phyloP scores from a whole-genome alignment of 2,329 filamentous ascomycete genomes.

The Aspergillus floridensis region DNA sequence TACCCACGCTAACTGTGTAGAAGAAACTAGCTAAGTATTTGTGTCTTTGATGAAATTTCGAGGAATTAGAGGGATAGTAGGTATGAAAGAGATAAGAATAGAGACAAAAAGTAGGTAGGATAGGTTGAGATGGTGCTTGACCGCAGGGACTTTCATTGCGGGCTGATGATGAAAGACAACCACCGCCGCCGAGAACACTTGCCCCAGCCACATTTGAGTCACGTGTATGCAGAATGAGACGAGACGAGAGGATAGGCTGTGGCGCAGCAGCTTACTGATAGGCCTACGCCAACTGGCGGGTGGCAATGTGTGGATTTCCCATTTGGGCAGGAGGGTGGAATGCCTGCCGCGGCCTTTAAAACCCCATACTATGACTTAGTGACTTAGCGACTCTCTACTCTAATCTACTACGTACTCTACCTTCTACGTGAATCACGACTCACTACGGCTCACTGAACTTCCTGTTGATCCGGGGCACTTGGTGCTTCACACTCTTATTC shows the following conservation, averaged over 20 bases:
- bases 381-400: too few species aligned
- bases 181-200: conserved; percentile 8
- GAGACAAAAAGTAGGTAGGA: conserved; percentile 5
- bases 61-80: neutral
- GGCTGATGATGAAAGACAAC: conserved; percentile 18
- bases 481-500: too few species aligned
- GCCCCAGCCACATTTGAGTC: conserved; percentile 9
- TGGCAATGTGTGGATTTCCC: too few species aligned
- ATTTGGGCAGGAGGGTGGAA: too few species aligned
- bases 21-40: neutral
- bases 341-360: too few species aligned
- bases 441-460: too few species aligned
- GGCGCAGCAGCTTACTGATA: neutral
- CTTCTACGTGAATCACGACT: too few species aligned
- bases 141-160: conserved; percentile 7
- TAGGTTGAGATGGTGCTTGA: neutral
- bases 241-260: neutral
- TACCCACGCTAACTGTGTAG: neutral
- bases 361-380: too few species aligned
- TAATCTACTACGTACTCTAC: too few species aligned
- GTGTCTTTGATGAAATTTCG: too few species aligned
- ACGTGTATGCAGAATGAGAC: conserved; percentile 7
- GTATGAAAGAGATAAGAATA: neutral
- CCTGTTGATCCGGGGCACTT: too few species aligned
- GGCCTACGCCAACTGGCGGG: neutral